Conservation (phyloP, 208 protist genomes). For the Porcisia deanei region DNA sequence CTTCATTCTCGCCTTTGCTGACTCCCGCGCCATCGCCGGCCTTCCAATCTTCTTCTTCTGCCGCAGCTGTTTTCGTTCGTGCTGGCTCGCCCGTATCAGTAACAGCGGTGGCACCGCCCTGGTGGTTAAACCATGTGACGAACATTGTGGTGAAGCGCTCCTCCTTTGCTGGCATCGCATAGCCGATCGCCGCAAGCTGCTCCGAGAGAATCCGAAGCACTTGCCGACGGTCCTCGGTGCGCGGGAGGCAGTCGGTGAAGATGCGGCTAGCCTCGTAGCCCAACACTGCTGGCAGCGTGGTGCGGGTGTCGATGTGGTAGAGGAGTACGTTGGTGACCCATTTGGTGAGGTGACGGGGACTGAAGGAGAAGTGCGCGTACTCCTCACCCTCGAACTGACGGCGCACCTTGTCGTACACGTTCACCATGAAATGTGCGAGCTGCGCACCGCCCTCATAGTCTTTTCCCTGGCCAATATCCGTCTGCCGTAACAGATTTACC, state of each 20-base stretch:
- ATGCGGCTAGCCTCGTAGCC: slow-evolving; percentile 93
- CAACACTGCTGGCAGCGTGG: slow-evolving; percentile 91
- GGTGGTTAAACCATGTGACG: slow-evolving; percentile 77
- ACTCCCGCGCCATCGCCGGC: not conserved
- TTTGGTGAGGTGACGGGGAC: slow-evolving; percentile 95
- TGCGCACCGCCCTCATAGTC: slow-evolving; percentile 71
- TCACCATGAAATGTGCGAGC: slow-evolving; percentile 93
- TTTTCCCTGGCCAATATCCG: slow-evolving; percentile 58
- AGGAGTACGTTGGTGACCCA: slow-evolving; percentile 92
- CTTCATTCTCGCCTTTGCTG: not conserved
- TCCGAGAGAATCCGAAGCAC: slow-evolving; percentile 80
- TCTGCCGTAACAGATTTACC: slow-evolving; percentile 59
- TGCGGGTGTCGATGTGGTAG: slow-evolving; percentile 90
- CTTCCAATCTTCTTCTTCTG: not conserved
- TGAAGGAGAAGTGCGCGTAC: slow-evolving; percentile 96
- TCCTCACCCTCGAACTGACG: slow-evolving; percentile 93
- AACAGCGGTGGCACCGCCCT: slow-evolving; percentile 1
- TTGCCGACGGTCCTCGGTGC: slow-evolving; percentile 62
- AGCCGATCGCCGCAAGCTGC: slow-evolving; percentile 85
- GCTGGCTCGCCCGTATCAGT: not conserved
- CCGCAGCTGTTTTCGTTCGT: not conserved
- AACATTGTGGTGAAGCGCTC: slow-evolving; percentile 82
- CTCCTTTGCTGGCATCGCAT: slow-evolving; percentile 70
- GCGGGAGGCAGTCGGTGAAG: slow-evolving; percentile 94
- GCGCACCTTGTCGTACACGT: slow-evolving; percentile 93